Percentiles rank a stretch among this genome's conserved stretches.
Conservation (phyloP, 23 red algal genomes). For the Chondrus crispus region DNA sequence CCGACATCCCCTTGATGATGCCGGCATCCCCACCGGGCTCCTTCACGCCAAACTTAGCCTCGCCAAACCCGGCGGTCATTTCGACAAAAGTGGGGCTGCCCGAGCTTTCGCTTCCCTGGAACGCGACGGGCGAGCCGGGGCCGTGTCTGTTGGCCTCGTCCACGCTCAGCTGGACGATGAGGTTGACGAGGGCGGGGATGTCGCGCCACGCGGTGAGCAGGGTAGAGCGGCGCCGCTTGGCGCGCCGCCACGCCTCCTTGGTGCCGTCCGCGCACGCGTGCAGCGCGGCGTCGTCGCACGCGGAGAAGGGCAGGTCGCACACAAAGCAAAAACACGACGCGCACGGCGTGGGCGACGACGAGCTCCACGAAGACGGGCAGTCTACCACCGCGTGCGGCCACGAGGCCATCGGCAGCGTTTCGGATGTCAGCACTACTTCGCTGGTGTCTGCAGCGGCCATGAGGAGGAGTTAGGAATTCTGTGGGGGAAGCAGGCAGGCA, state of each 20-base stretch:
- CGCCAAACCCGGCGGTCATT: too few relatives aligned
- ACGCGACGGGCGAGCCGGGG: too few relatives aligned
- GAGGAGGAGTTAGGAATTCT: too few relatives aligned
- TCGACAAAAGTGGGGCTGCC: too few relatives aligned
- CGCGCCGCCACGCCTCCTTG: neutral
- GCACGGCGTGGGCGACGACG: neutral
- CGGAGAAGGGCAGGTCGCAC: neutral
- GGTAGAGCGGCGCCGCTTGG: neutral
- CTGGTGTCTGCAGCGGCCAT: too few relatives aligned
- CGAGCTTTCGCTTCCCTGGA: too few relatives aligned
- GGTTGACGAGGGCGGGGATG: neutral
- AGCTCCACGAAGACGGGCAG: conserved; percentile 9
- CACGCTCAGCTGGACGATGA: neutral
- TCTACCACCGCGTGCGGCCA: conserved; percentile 12
- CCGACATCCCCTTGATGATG: too few relatives aligned
- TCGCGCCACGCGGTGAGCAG: neutral
- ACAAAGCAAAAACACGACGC: conserved; percentile 18
- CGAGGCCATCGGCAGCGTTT: neutral
- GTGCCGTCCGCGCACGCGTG: neutral
- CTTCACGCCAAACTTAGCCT: too few relatives aligned
- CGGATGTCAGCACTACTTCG: neutral
- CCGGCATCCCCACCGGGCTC: too few relatives aligned
- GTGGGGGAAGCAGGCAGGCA: too few relatives aligned
- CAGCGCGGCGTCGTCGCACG: neutral
- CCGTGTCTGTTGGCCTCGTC: neutral